Percentiles rank a stretch among this genome's conserved stretches.
Conservation (phyloP, 257 asterid genomes). For the Capsicum chinense region DNA sequence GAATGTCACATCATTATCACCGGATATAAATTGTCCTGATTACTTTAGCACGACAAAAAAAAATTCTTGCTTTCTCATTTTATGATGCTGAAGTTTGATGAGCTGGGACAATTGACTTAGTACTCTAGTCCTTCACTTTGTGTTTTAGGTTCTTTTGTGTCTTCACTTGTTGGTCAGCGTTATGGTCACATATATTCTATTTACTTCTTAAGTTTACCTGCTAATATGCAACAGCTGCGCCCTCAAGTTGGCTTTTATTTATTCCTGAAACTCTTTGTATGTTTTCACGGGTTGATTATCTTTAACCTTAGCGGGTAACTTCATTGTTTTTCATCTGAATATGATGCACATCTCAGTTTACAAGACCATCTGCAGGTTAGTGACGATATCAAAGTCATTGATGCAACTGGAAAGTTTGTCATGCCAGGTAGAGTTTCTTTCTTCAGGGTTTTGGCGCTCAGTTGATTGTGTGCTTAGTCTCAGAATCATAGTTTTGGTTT, state of each 20-base stretch:
- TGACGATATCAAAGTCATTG: slow-evolving; percentile 73
- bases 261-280: slow-evolving; percentile 5
- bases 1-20: background rate
- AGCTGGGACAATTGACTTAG: background rate
- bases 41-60: background rate
- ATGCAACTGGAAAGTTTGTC: slow-evolving; percentile 92
- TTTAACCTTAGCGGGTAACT: background rate
- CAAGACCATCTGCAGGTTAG: slow-evolving; percentile 62
- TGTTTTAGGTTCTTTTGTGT: background rate
- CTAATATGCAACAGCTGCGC: slow-evolving; percentile 1
- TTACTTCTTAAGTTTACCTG: background rate
- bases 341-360: slow-evolving; percentile 32
- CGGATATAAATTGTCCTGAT: background rate
- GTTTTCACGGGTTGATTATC: slow-evolving; percentile 2
- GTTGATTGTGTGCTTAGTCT: background rate
- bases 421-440: slow-evolving; percentile 78
- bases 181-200: background rate
- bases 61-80: slow-evolving; percentile 3
- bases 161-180: background rate
- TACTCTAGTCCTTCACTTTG: background rate
- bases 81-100: background rate
- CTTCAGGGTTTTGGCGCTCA: slow-evolving; percentile 22
- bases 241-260: background rate
- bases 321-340: slow-evolving; percentile 9
- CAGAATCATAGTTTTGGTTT: background rate